Evolutionary conservation across 208 protist genomes (phyloP), one percentile per base, ranked within the genome.

Genomic region (Tritrichomonas musculus): DNA sequence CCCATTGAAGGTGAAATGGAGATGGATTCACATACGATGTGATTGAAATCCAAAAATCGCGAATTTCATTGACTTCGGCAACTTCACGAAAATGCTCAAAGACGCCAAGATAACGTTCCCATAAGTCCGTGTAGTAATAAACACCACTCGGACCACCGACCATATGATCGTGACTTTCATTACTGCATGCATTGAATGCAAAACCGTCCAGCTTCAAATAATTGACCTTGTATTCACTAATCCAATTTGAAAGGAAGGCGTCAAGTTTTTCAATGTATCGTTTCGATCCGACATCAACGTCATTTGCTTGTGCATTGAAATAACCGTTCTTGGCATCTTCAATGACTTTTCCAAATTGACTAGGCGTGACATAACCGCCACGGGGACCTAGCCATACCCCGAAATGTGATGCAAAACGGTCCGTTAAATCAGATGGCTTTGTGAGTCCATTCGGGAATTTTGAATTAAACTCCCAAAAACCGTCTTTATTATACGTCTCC

Each of bases 1-100:
- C 73, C 73, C 73, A 82, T 39, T 82, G 73, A 22, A 82, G 39
- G 20, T 82, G 73, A 39, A 82, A 82, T 82, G 73, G 73, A 50
- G 73, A 82, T 82, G 33, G 39, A 39, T 82, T 82, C 3, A 82
- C 73, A 41, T 53, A 82, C 20, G 39, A 82, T 82, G 73, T 82
- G 41, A 82, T 82, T 9, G 41, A 82, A 39, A 82, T 82, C 73
- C 73, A 82, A 3, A 82, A 50, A 39, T 82, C 41, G 8, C 27
- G 4, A 27, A 82, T 82, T 41, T 47, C 33, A n/a, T 50, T 50
- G 20, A 14, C 39, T 1, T 36, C 39, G 36, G 69, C 69, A 27
- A 4, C 44, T 33, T 77, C 8, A 47, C 69, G 14, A 1, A 77
- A 47, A 27, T 20, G 33, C 4, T 82, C 73, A 27, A 82, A 82